A percentile compares a stretch with the other conserved stretches of the same genome.
These are phyloP conservation scores for Phycomyces blakesleeanus DNA, from an alignment of 192 early-diverging fungal genomes.

Conservation along the genomic window DNA sequence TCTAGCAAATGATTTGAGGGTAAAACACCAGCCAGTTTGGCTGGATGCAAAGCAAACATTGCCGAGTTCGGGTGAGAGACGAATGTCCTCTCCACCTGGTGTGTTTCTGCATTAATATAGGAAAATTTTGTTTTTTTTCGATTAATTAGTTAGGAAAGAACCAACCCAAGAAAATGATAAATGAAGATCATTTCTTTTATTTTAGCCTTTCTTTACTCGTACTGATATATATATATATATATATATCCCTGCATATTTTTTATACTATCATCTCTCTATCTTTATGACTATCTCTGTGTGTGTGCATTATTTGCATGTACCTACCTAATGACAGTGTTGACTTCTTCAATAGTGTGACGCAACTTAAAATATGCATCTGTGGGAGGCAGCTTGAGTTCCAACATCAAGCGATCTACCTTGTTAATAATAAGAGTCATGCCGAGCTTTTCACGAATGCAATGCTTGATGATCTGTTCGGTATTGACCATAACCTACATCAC, in stretches of 20 bases:
- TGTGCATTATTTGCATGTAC: no score
- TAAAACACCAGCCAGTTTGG: slow-evolving; percentile 92
- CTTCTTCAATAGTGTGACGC: slow-evolving; percentile 92
- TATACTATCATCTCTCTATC: no score
- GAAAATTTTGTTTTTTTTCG: no score
- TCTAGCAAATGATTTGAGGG: slow-evolving; percentile 86
- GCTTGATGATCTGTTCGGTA: slow-evolving; percentile 83
- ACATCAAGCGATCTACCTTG: slow-evolving; percentile 96
- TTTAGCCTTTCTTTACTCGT: no score
- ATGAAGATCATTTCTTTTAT: no score
- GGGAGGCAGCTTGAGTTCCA: slow-evolving; percentile 95
- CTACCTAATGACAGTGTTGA: slow-evolving; percentile 76
- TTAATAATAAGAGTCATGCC: slow-evolving; percentile 88
- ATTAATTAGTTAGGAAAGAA: no score
- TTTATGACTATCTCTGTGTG: no score
- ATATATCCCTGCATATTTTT: no score
- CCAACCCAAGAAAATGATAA: no score
- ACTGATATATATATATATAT: no score
- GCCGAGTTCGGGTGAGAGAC: slow-evolving; percentile 88
- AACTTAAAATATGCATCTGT: slow-evolving; percentile 96
- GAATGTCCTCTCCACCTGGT: slow-evolving; percentile 55
- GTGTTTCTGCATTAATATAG: slow-evolving; percentile 18
- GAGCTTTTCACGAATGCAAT: slow-evolving; percentile 75
- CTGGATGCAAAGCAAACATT: slow-evolving; percentile 95
- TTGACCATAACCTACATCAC: slow-evolving; percentile 75